Evolutionary conservation across 805 yeast genomes (phyloP).

Genomic region (Candida chilensis): DNA sequence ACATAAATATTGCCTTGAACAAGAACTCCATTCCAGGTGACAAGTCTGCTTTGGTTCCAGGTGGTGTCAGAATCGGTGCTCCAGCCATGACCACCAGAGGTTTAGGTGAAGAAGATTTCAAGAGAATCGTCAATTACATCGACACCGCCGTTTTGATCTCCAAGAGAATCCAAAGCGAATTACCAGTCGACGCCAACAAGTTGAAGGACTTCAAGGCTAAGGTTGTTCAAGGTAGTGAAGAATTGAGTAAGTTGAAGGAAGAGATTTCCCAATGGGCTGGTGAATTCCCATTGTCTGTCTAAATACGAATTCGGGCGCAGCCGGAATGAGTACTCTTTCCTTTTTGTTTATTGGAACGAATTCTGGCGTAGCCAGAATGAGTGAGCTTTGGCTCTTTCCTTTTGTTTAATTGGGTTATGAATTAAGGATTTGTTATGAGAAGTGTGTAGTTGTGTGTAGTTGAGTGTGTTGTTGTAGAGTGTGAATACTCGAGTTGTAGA

Average conservation of each 20-base stretch:
- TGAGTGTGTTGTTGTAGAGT: too few relatives aligned
- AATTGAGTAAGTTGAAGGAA: conserved; percentile 54
- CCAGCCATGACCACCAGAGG: conserved; percentile 99
- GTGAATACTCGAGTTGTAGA: too few relatives aligned
- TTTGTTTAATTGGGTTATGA: too few relatives aligned
- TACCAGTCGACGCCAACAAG: conserved; percentile 91
- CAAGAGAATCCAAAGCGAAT: conserved; percentile 59
- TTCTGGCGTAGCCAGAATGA: too few relatives aligned
- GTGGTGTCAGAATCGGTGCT: conserved; percentile 95
- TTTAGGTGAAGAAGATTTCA: conserved; percentile 79
- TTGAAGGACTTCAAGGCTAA: conserved; percentile 91
- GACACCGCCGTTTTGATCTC: conserved; percentile 75
- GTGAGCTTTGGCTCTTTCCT: too few relatives aligned
- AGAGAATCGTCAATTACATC: conserved; percentile 69
- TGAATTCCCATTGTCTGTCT: conserved; percentile 63
- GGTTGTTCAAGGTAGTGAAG: conserved; percentile 63
- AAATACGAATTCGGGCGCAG: too few relatives aligned
- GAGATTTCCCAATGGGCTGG: conserved; percentile 93
- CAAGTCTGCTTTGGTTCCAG: conserved; percentile 92
- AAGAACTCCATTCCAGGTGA: conserved; percentile 98
- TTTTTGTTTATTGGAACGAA: too few relatives aligned
- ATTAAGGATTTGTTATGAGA: too few relatives aligned
- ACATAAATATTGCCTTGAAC: conserved; percentile 90
- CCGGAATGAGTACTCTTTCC: too few relatives aligned
- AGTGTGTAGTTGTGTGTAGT: too few relatives aligned